Base-by-base conservation (phyloP, 371 early-diverging fungal genomes). In the Lichtheimia ramosa region DNA sequence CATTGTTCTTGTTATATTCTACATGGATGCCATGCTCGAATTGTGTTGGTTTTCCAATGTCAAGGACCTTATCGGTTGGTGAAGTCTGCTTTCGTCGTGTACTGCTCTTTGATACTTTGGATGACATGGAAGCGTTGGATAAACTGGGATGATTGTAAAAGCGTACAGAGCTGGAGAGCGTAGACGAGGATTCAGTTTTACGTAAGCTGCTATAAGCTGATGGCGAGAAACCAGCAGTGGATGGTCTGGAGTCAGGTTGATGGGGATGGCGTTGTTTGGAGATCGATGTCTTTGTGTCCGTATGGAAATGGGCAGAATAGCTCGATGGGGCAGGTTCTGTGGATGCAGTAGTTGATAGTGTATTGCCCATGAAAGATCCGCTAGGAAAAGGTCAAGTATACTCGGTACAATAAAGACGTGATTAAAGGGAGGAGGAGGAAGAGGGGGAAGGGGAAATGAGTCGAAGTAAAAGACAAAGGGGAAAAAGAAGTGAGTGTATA, bases 11-110 rank as follows among this genome's bases (percentile, higher is more conserved):
- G 56, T 87, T 80, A 60, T 79, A 87, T 48, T 85, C 87, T 6
- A 87, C 84, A 73, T 87, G 87, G 64, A 87, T 84, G 13, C 87
- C 85, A 54, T 87, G 87, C 58, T 87, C 85, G 48, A 87, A 77
- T 54, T 82, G 79, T 1, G 87, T 87, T 8, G 87, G 87, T 40
- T 82, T 80, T 39, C 87, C 77, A 39, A 87, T 87, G 63, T 81
- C 81, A 28, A 84, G 58, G 61, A 84, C 79, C 57, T 79, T 84
- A 59, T 81, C 82, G 1, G 50, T 58, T 49, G 61, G 10, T 59
- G 65, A 20, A 51, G 25, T 24, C 48, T 61, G 40, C 61, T 63
- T 51, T 27, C 25, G 48, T 27, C 28, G 50, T 46, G 18, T 48
- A 42, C 48, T 54, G 7, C 51, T 51, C 52, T 64, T 73, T 3